Base-by-base conservation (phyloP, 2,329 filamentous ascomycete species). In the Botrytis cinerea region DNA sequence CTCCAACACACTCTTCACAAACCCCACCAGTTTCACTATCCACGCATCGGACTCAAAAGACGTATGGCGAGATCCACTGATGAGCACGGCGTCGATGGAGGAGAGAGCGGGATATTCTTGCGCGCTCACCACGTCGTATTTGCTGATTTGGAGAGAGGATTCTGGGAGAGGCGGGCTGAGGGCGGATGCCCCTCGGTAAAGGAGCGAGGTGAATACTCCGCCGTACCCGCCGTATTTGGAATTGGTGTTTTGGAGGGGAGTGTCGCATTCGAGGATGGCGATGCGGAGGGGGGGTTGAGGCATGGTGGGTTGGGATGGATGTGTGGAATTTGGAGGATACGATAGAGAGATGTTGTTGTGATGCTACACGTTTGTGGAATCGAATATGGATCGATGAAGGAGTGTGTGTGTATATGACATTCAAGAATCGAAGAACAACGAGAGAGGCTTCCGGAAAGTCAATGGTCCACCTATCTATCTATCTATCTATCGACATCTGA, bases 191-290 rank as follows among this genome's bases (percentile, higher is more conserved):
- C 88, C 87, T 61, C 83, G 82, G 66, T 84, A 80, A 70, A 94
- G 86, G 16, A 93, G 86, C 51, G 86, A 80, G 28, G 84, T 86
- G 83, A 94, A 93, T 74, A 93, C 87, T 75, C 89, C 91, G 75
- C 90, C 89, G 83, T 97, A 98, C 74, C 87, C 86, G 70, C 89
- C 88, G 82, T 92, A 94, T 78, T 89, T 89, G 72, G 86, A 86
- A 72, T 88, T 84, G 54, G 91, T 88, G 61, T 87, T 83, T 1
- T 89, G 87, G 68, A 92, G 85, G 1, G 94, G 94, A 1, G 89
- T 92, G 83, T 97, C 95, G 85, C 93, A 92, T 86, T 97, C 93
- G 77, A 98, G 90, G 78, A 98, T 88, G 64, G 95, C 94, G 82
- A 98, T 81, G 63, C 80, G 79, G 63, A 81, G 79, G 54, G 79